phyloP scores from a whole-genome alignment of 2,329 filamentous ascomycete species.

The Pseudogymnoascus sp. region DNA sequence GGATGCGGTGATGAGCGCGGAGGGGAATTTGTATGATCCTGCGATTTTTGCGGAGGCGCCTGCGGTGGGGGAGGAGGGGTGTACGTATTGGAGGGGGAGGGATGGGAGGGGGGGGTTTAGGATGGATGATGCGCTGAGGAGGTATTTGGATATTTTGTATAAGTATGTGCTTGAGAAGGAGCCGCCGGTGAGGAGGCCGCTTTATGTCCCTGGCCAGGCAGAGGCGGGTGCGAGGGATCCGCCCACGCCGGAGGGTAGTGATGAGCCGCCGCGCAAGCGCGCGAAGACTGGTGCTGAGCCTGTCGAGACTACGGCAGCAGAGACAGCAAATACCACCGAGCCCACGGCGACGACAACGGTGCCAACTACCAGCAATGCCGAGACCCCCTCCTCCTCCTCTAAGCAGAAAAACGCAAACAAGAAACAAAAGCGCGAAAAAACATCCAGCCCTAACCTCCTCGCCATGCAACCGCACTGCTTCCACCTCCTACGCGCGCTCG shows the following conservation, averaged over 20 bases:
- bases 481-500: slow-evolving; percentile 76
- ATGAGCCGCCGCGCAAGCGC: slow-evolving; percentile 45
- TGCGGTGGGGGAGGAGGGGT: slow-evolving; percentile 52
- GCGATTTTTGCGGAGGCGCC: slow-evolving; percentile 71
- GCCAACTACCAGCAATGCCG: no score
- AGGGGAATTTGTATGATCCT: slow-evolving; percentile 89
- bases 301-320: slow-evolving; percentile 32
- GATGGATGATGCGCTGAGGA: slow-evolving; percentile 76
- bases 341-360: slow-evolving; percentile 16
- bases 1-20: slow-evolving; percentile 91
- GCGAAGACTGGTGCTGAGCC: slow-evolving; percentile 29
- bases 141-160: slow-evolving; percentile 88
- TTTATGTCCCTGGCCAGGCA: slow-evolving; percentile 58
- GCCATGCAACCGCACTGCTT: slow-evolving; percentile 90
- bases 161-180: slow-evolving; percentile 60
- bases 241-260: slow-evolving; percentile 33
- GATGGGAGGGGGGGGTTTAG: slow-evolving; percentile 79
- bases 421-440: slow-evolving; percentile 32
- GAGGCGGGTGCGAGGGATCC: slow-evolving; percentile 22
- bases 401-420: slow-evolving; percentile 33
- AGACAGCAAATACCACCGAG: background rate
- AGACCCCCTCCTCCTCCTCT: no score
- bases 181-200: slow-evolving; percentile 58
- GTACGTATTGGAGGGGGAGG: slow-evolving; percentile 79
- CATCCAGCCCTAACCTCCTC: slow-evolving; percentile 54